A percentile compares a stretch with the other conserved stretches of the same genome.
These are phyloP conservation scores for Exsudoporus frostii DNA, from an alignment of 768 basidiomycete genomes.

Conservation along the genomic window DNA sequence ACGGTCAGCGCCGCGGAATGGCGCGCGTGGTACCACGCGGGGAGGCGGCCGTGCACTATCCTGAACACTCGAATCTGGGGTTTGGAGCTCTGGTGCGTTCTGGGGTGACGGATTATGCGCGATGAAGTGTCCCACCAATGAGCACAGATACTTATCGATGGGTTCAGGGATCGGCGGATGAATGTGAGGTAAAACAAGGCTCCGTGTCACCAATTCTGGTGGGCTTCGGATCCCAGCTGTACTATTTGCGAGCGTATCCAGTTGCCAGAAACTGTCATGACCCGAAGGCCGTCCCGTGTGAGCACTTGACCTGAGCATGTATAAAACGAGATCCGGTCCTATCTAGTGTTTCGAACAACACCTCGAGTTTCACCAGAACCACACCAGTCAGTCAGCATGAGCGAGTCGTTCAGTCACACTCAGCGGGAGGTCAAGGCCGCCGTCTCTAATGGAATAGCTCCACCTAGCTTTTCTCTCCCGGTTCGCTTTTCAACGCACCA, in stretches of 20 bases:
- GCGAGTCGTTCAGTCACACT: conserved; percentile 7
- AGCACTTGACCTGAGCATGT: not conserved
- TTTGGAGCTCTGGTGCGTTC: not conserved
- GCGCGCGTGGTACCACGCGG: too few species aligned
- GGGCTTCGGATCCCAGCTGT: not conserved
- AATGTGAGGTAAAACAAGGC: too few species aligned
- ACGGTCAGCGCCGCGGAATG: not conserved
- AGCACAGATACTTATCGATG: too few species aligned
- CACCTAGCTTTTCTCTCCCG: conserved; percentile 39
- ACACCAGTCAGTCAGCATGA: conserved; percentile 7
- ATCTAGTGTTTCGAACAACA: not conserved
- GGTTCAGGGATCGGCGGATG: too few species aligned
- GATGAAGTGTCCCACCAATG: not conserved
- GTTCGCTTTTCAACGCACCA: conserved; percentile 24
- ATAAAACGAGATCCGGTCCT: conserved; percentile 6
- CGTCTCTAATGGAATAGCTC: conserved; percentile 39
- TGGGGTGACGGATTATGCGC: conserved; percentile 1
- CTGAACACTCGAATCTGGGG: not conserved
- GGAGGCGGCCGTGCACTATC: not conserved
- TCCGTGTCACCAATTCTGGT: not conserved
- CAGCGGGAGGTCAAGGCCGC: conserved; percentile 21
- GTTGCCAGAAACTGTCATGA: not conserved
- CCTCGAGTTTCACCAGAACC: not conserved
- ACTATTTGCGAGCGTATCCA: not conserved
- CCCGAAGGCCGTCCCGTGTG: not conserved